Percentiles rank a stretch among this genome's conserved stretches.
Evolutionary conservation across 1,284 basidiomycete species (phyloP).

Genomic region (Sanghuangporus weigelae): DNA sequence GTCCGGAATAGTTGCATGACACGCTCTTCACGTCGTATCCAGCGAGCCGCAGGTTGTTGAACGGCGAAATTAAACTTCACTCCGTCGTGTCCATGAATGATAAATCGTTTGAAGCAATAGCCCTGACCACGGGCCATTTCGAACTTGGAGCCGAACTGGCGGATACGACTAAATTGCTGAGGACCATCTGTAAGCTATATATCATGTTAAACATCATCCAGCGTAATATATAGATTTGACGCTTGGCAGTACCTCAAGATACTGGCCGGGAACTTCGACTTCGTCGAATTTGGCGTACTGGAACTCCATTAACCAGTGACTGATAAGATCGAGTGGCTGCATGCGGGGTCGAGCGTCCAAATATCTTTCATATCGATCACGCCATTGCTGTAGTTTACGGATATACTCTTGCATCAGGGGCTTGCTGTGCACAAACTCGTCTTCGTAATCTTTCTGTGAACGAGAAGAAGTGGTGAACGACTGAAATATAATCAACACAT

Average conservation of each 20-base stretch:
- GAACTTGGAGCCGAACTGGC: conserved; percentile 87
- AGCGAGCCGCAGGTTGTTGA: conserved; percentile 84
- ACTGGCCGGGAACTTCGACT: conserved; percentile 98
- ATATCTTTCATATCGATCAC: conserved; percentile 85
- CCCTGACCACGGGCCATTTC: conserved; percentile 86
- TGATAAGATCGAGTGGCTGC: conserved; percentile 86
- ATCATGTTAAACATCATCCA: background rate
- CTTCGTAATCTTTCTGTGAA: conserved; percentile 80
- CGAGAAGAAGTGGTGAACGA: conserved; percentile 7
- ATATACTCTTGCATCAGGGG: conserved; percentile 88
- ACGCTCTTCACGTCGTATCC: conserved; percentile 90
- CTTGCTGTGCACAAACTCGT: conserved; percentile 84
- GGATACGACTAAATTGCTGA: conserved; percentile 88
- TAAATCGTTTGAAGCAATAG: conserved; percentile 87
- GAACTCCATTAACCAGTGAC: conserved; percentile 96
- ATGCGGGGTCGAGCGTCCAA: conserved; percentile 81
- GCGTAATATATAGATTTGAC: conserved; percentile 12
- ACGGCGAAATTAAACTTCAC: conserved; percentile 87
- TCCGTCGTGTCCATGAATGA: conserved; percentile 90
- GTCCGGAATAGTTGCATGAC: conserved; percentile 90
- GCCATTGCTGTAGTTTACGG: conserved; percentile 85
- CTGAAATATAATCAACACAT: background rate
- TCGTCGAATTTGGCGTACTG: conserved; percentile 98
- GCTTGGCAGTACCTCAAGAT: conserved; percentile 69
- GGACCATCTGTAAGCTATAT: conserved; percentile 85